Percentiles rank a stretch among this genome's conserved stretches.
phyloP scores from a whole-genome alignment of 2,329 filamentous ascomycete genomes.

The Bimuria novae-zelandiae region DNA sequence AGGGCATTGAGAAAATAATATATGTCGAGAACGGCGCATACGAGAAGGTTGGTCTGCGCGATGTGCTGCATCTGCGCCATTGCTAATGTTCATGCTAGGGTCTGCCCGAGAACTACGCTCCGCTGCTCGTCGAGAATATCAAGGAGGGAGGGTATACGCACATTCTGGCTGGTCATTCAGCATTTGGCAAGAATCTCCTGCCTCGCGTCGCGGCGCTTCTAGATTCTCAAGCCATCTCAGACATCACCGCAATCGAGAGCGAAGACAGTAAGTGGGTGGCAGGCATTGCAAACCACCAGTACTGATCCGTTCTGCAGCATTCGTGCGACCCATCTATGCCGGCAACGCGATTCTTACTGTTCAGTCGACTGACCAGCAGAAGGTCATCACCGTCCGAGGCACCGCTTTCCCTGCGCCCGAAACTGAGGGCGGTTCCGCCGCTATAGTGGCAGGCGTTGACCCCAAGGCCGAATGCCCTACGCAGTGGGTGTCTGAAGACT shows the following conservation, averaged over 20 bases:
- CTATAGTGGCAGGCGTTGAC: constrained; percentile 81
- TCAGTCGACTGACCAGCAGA: constrained; percentile 82
- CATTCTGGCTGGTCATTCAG: constrained; percentile 85
- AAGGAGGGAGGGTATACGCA: constrained; percentile 95
- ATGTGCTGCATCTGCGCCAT: neutral
- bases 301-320: constrained; percentile 56
- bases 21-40: constrained; percentile 87
- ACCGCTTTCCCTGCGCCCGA: constrained; percentile 84
- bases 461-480: constrained; percentile 73
- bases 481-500: constrained; percentile 92
- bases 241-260: constrained; percentile 82
- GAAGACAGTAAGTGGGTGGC: constrained; percentile 71
- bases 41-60: constrained; percentile 70
- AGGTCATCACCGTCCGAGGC: constrained; percentile 89
- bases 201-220: constrained; percentile 89
- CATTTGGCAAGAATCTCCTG: constrained; percentile 94
- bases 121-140: constrained; percentile 91
- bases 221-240: constrained; percentile 91
- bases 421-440: constrained; percentile 72
- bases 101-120: constrained; percentile 92
- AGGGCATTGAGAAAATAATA: constrained; percentile 89
- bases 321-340: constrained; percentile 95
- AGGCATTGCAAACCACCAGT: neutral
- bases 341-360: constrained; percentile 97
- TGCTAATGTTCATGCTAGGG: constrained; percentile 55